These are phyloP conservation scores for Dipteronia dyeriana DNA, from an alignment of 345 rosid genomes.

Conservation along the genomic window DNA sequence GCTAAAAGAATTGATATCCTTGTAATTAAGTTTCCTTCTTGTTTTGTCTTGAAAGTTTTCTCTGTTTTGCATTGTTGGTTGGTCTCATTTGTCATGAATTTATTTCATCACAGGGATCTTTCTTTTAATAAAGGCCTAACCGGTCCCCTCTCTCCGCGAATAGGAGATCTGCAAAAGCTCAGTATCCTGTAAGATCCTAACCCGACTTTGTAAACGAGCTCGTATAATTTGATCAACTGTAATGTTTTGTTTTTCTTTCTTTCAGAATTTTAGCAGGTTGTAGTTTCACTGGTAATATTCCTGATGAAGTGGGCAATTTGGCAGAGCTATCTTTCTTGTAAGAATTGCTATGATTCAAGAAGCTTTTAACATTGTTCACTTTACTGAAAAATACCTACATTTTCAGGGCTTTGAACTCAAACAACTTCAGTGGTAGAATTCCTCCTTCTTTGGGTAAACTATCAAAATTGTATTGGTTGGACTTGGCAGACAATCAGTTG, in stretches of 20 bases:
- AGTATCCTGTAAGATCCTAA: constrained; percentile 69
- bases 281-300: constrained; percentile 82
- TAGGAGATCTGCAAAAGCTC: constrained; percentile 78
- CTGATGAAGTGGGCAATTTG: constrained; percentile 81
- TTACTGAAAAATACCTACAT: constrained; percentile 19
- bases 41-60: neutral
- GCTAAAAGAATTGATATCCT: constrained; percentile 71
- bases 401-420: constrained; percentile 91
- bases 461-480: constrained; percentile 79
- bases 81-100: neutral
- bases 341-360: constrained; percentile 27
- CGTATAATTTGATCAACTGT: neutral
- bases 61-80: too few species aligned
- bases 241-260: constrained; percentile 7
- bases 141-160: constrained; percentile 64
- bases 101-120: constrained; percentile 65
- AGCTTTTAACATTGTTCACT: neutral
- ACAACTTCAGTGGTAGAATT: constrained; percentile 76
- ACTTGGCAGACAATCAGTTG: constrained; percentile 84
- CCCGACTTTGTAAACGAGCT: neutral
- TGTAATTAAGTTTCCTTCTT: constrained; percentile 69
- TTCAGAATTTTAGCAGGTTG: constrained; percentile 88
- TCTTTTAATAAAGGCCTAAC: constrained; percentile 77
- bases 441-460: constrained; percentile 83
- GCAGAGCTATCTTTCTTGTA: constrained; percentile 82